phyloP scores from a whole-genome alignment of 1,284 basidiomycete species.

The Thelephora terrestris region DNA sequence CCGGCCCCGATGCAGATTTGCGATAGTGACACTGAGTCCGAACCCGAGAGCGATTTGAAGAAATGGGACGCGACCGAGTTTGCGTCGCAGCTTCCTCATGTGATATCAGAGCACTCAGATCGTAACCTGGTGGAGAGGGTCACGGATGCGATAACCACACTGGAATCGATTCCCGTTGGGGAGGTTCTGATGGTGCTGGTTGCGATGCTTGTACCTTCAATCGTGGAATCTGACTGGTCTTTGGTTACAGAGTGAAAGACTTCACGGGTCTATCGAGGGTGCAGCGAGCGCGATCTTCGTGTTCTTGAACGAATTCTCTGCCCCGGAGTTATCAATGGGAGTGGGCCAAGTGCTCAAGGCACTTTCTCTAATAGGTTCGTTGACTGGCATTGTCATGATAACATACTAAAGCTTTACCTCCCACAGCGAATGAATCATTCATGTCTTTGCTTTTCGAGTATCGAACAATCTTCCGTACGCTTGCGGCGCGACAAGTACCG shows the following conservation, averaged over 20 bases:
- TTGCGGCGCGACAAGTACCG: constrained; percentile 26
- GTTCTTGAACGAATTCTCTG: constrained; percentile 23
- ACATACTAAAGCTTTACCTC: not conserved
- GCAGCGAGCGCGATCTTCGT: constrained; percentile 27
- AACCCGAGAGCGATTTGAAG: constrained; percentile 10
- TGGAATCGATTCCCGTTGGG: constrained; percentile 11
- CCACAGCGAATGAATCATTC: constrained; percentile 16
- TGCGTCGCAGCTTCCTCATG: constrained; percentile 7
- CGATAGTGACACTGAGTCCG: constrained; percentile 24
- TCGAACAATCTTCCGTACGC: constrained; percentile 33
- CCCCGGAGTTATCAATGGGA: not conserved
- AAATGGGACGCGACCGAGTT: constrained; percentile 12
- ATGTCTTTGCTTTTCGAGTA: constrained; percentile 37
- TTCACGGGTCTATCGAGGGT: constrained; percentile 24
- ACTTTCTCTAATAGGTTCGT: not conserved
- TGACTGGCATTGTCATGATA: not conserved
- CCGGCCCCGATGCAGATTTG: not conserved
- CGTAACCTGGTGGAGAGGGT: not conserved
- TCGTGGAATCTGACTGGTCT: not conserved
- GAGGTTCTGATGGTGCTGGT: constrained; percentile 16
- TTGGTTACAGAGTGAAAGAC: constrained; percentile 22
- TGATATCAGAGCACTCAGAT: not conserved
- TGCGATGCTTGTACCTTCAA: not conserved
- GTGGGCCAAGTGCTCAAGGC: constrained; percentile 1
- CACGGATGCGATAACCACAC: constrained; percentile 2